These are phyloP conservation scores for Diaporthe ampelina DNA, from an alignment of 2,329 filamentous ascomycete genomes.

Conservation along the genomic window DNA sequence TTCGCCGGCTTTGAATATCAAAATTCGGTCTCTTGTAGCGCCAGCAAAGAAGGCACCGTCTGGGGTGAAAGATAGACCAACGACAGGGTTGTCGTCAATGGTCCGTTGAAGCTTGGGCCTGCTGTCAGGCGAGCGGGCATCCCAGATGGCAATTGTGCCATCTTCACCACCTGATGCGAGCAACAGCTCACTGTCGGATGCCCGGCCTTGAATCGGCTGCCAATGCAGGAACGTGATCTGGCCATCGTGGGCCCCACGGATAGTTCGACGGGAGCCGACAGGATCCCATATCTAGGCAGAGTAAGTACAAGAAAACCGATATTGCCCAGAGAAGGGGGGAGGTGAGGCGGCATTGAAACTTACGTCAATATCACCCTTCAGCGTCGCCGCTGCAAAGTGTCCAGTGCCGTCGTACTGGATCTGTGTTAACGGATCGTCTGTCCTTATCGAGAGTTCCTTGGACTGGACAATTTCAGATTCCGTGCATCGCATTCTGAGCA, in stretches of 20 bases:
- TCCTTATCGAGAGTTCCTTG: constrained; percentile 66
- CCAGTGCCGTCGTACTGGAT: constrained; percentile 69
- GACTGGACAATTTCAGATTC: constrained; percentile 61
- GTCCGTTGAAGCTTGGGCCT: constrained; percentile 72
- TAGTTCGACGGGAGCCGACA: constrained; percentile 66
- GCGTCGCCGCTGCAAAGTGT: constrained; percentile 68
- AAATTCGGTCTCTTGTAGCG: constrained; percentile 69
- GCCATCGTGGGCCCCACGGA: constrained; percentile 67
- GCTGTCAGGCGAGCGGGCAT: constrained; percentile 66
- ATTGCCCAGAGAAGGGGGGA: not conserved
- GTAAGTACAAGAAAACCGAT: constrained; percentile 17
- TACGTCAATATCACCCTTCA: constrained; percentile 73
- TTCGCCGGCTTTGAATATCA: constrained; percentile 76
- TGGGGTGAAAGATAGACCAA: constrained; percentile 73
- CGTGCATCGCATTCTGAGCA: constrained; percentile 63
- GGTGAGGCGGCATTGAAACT: constrained; percentile 47
- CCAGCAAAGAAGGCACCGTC: constrained; percentile 75
- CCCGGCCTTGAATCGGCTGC: constrained; percentile 66
- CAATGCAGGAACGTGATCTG: constrained; percentile 71
- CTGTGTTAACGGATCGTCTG: constrained; percentile 67
- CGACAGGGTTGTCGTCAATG: constrained; percentile 68
- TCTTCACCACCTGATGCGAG: constrained; percentile 75
- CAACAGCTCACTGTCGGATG: constrained; percentile 64
- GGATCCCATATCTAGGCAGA: constrained; percentile 66
- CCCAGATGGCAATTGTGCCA: constrained; percentile 74